These are phyloP conservation scores for Phytophthora sp. DNA, from an alignment of 352 stramenopile genomes.

Conservation along the genomic window DNA sequence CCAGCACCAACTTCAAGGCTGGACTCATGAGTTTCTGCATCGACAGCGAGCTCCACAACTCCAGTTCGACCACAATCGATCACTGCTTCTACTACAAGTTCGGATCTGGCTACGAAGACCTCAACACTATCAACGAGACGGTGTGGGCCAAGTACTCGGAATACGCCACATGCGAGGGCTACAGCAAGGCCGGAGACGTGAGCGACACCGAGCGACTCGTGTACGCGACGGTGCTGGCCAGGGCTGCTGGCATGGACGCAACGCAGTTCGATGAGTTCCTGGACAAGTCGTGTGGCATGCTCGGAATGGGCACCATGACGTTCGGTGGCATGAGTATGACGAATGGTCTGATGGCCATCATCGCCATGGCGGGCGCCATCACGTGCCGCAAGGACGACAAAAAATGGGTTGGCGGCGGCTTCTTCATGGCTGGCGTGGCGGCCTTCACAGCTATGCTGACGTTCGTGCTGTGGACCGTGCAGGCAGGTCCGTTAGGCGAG, in stretches of 20 bases:
- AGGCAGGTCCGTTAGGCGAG: constrained; percentile 55
- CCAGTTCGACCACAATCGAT: constrained; percentile 47
- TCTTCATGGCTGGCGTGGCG: constrained; percentile 26
- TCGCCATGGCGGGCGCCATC: constrained; percentile 56
- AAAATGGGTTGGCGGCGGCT: constrained; percentile 28
- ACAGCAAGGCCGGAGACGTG: constrained; percentile 36
- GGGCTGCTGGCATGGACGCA: constrained; percentile 49
- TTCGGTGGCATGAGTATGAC: constrained; percentile 51
- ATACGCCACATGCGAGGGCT: constrained; percentile 56
- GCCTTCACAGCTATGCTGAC: constrained; percentile 24
- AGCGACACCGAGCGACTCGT: constrained; percentile 31
- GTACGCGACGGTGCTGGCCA: constrained; percentile 47
- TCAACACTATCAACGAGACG: constrained; percentile 37
- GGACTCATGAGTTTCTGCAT: constrained; percentile 43
- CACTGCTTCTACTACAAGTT: constrained; percentile 76
- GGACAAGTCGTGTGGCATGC: constrained; percentile 52
- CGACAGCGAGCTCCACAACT: constrained; percentile 53
- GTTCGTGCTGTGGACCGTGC: constrained; percentile 52
- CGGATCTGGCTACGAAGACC: constrained; percentile 46
- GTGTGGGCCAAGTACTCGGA: constrained; percentile 52
- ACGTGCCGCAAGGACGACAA: constrained; percentile 44
- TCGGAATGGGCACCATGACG: constrained; percentile 51
- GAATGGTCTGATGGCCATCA: constrained; percentile 50
- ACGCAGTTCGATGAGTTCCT: constrained; percentile 62
- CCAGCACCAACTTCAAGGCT: constrained; percentile 30